Conservation (phyloP, 1,284 basidiomycete genomes). For the Pascua sp. region DNA sequence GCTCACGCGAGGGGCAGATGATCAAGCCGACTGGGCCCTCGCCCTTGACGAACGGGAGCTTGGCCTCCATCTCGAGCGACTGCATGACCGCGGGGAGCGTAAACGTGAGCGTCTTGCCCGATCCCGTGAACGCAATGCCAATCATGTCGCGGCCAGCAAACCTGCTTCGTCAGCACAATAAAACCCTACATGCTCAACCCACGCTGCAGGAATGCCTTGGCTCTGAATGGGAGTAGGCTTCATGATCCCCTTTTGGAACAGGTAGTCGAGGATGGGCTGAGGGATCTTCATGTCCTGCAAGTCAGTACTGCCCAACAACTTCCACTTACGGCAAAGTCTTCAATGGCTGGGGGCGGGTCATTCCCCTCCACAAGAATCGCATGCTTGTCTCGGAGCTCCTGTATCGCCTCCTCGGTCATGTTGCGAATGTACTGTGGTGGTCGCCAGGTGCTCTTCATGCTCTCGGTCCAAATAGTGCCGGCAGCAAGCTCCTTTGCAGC, state of each 20-base stretch:
- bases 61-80: slow-evolving; percentile 85
- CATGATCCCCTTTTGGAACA: slow-evolving; percentile 79
- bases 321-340: slow-evolving; percentile 70
- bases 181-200: slow-evolving; percentile 40
- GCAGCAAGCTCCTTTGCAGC: slow-evolving; percentile 89
- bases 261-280: slow-evolving; percentile 70
- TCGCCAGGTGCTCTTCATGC: slow-evolving; percentile 83
- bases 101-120: slow-evolving; percentile 87
- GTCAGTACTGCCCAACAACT: slow-evolving; percentile 1
- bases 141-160: slow-evolving; percentile 90
- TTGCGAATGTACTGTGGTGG: slow-evolving; percentile 79
- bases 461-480: slow-evolving; percentile 85
- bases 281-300: slow-evolving; percentile 96
- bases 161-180: slow-evolving; percentile 48
- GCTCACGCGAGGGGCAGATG: slow-evolving; percentile 90
- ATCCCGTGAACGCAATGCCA: slow-evolving; percentile 91
- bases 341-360: slow-evolving; percentile 85
- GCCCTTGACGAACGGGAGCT: slow-evolving; percentile 81
- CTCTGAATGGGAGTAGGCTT: slow-evolving; percentile 93
- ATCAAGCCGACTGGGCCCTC: slow-evolving; percentile 95
- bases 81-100: slow-evolving; percentile 93
- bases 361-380: slow-evolving; percentile 91
- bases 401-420: slow-evolving; percentile 65
- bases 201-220: slow-evolving; percentile 94
- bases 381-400: slow-evolving; percentile 75